phyloP scores from a whole-genome alignment of 2,329 filamentous ascomycete genomes.

The Sporothrix humicola region DNA sequence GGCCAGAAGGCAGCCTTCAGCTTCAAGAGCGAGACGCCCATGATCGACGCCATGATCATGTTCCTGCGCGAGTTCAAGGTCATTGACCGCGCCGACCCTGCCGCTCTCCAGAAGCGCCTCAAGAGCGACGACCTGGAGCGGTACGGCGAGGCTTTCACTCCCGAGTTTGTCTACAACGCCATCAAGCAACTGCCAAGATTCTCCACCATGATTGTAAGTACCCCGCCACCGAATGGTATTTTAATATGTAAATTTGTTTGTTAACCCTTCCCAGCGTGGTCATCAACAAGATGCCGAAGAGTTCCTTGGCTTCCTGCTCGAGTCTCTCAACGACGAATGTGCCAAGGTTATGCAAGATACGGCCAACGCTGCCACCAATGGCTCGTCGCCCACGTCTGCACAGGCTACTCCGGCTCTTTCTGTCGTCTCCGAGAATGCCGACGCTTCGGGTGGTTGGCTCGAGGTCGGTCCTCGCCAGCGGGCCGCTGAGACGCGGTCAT shows the following conservation, averaged over 20 bases:
- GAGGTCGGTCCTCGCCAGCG: slow-evolving; percentile 95
- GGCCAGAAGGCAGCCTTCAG: slow-evolving; percentile 83
- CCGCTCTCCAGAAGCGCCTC: slow-evolving; percentile 74
- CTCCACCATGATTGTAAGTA: slow-evolving; percentile 80
- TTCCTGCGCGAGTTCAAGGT: slow-evolving; percentile 92
- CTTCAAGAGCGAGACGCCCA: slow-evolving; percentile 92
- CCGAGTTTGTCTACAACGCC: slow-evolving; percentile 93
- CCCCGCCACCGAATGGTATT: no score
- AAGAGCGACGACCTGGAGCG: slow-evolving; percentile 86
- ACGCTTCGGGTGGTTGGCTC: slow-evolving; percentile 66
- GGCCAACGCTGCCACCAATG: slow-evolving; percentile 50
- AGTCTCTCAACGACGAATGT: slow-evolving; percentile 93
- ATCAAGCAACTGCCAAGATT: slow-evolving; percentile 88
- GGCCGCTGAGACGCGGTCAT: slow-evolving; percentile 81
- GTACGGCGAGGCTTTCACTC: slow-evolving; percentile 88
- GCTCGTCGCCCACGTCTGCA: slow-evolving; percentile 48
- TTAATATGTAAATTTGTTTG: no score
- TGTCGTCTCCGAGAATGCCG: slow-evolving; percentile 41
- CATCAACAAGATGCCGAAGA: slow-evolving; percentile 98
- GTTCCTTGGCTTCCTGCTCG: slow-evolving; percentile 90
- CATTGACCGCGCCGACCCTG: slow-evolving; percentile 76
- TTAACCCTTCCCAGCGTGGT: slow-evolving; percentile 64
- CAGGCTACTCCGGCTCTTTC: slow-evolving; percentile 50
- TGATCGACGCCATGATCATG: slow-evolving; percentile 96
- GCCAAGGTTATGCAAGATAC: slow-evolving; percentile 70